Base-by-base conservation (phyloP, 495 filamentous ascomycete species). In the Physcia stellaris region DNA sequence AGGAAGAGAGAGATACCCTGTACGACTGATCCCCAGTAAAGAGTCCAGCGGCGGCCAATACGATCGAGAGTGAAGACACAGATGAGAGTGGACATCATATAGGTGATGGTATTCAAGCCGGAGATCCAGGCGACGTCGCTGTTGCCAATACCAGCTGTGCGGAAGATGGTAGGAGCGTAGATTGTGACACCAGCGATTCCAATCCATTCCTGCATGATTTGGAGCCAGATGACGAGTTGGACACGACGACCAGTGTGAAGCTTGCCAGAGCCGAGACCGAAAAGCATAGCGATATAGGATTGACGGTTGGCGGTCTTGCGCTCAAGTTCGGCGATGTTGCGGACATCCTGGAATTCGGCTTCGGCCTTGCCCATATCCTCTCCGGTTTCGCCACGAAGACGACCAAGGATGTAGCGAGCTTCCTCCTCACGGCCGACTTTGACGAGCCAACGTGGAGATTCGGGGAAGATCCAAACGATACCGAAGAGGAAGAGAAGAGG, bases 151-250 rank as follows among this genome's bases (percentile, higher is more conserved):
- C 77, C 77, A 7, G 78, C 77, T 43, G 75, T 73, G 28, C 67
- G 63, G 58, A 82, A 83, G 31, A 84, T 80, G 0, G 73, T 77
- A 6, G 75, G 73, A 22, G 68, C 70, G 45, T 68, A 82, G 26
- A 83, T 69, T 2, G 79, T 83, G 15, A 82, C 70, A 35, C 76
- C 77, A 0, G 76, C 76, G 51, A 83, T 81, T 16, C 79, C 78
- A 45, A 77, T 67, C 77, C 77, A 83, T 50, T 80, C 76, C 46
- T 80, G 76, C 57, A 83, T 70, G 31, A 83, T 79, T 56, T 82
- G 74, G 7, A 82, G 55, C 77, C 76, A 83, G 30, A 83, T 66
- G 13, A 80, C 75, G 9, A 82, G 62, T 48, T 81, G 76, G 18
- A 80, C 75, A 6, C 78, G 65, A 2, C 78, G 64, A 3, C 67